A percentile compares a stretch with the other conserved stretches of the same genome.
Conservation (phyloP, 495 filamentous ascomycete species). For the Pseudotulostoma volvatum region DNA sequence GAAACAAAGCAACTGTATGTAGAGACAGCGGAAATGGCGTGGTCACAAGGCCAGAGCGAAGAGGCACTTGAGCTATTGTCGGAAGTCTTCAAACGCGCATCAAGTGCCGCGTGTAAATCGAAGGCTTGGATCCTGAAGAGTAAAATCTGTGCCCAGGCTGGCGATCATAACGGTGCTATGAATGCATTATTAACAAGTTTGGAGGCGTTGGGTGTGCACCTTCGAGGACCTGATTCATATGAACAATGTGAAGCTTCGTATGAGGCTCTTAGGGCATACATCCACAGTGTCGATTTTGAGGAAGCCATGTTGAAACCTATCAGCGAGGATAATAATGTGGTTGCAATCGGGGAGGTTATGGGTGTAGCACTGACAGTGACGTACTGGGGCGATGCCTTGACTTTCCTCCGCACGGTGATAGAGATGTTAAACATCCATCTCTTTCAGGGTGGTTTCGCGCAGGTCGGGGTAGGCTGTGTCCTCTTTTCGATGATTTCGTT, state of each 20-base stretch:
- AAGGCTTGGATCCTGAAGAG: conserved; percentile 64
- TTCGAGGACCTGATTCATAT: conserved; percentile 48
- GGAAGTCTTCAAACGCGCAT: conserved; percentile 47
- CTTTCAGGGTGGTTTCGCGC: conserved; percentile 45
- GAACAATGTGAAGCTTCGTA: conserved; percentile 64
- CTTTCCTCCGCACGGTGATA: conserved; percentile 62
- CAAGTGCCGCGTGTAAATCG: conserved; percentile 54
- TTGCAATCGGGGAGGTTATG: conserved; percentile 57
- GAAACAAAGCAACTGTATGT: conserved; percentile 63
- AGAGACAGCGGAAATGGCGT: conserved; percentile 63
- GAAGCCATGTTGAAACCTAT: conserved; percentile 34
- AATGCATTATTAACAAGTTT: conserved; percentile 49
- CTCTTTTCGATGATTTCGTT: conserved; percentile 59
- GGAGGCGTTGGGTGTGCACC: conserved; percentile 43
- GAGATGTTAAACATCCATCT: conserved; percentile 57
- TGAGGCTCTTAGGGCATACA: conserved; percentile 36
- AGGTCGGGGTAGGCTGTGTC: conserved; percentile 60
- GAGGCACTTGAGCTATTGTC: conserved; percentile 48
- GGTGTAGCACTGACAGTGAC: conserved; percentile 63
- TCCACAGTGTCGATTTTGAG: conserved; percentile 43
- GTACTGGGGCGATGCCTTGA: conserved; percentile 62
- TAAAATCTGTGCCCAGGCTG: conserved; percentile 54
- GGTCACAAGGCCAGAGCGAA: conserved; percentile 51
- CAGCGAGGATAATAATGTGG: conserved; percentile 35
- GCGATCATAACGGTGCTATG: conserved; percentile 53